These are phyloP conservation scores for Sugiyamaella lignohabitans DNA, from an alignment of 805 yeast species.

Conservation along the genomic window DNA sequence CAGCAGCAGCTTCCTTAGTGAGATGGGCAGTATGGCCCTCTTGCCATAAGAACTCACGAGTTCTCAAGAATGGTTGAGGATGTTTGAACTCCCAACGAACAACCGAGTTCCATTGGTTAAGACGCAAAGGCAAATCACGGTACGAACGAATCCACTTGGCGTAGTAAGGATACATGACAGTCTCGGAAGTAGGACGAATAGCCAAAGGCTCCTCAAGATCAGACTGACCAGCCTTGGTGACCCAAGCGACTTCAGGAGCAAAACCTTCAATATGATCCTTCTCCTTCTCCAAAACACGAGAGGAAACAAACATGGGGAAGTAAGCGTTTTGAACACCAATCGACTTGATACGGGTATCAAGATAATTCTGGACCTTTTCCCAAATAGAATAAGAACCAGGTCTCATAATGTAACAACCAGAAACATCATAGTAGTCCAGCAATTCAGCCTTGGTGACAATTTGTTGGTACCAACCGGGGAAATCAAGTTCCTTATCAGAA, in stretches of 20 bases:
- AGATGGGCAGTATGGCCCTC: slow-evolving; percentile 99
- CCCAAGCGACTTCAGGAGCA: slow-evolving; percentile 99
- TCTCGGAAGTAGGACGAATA: slow-evolving; percentile 98
- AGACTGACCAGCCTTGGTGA: slow-evolving; percentile 88
- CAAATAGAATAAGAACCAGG: slow-evolving; percentile 92
- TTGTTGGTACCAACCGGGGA: slow-evolving; percentile 97
- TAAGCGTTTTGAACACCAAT: slow-evolving; percentile 92
- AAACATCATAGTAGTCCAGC: slow-evolving; percentile 97
- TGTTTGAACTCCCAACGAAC: slow-evolving; percentile 99
- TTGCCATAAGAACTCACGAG: slow-evolving; percentile 99
- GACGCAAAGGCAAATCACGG: slow-evolving; percentile 91
- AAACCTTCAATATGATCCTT: slow-evolving; percentile 98
- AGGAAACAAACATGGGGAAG: slow-evolving; percentile 97
- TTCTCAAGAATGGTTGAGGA: slow-evolving; percentile 98
- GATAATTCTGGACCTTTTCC: slow-evolving; percentile 90
- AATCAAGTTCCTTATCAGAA: slow-evolving; percentile 84
- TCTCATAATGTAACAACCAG: slow-evolving; percentile 96
- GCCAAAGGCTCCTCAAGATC: slow-evolving; percentile 98
- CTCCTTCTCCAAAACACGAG: slow-evolving; percentile 89
- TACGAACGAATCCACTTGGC: slow-evolving; percentile 98
- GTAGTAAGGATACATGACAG: slow-evolving; percentile 99
- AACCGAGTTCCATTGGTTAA: slow-evolving; percentile 99
- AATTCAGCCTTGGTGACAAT: slow-evolving; percentile 94
- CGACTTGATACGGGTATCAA: slow-evolving; percentile 70
- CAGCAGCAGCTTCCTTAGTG: slow-evolving; percentile 69